Percentiles rank a stretch among this genome's conserved stretches.
phyloP scores from a whole-genome alignment of 768 basidiomycete genomes.

The Kwoniella heveanensis region DNA sequence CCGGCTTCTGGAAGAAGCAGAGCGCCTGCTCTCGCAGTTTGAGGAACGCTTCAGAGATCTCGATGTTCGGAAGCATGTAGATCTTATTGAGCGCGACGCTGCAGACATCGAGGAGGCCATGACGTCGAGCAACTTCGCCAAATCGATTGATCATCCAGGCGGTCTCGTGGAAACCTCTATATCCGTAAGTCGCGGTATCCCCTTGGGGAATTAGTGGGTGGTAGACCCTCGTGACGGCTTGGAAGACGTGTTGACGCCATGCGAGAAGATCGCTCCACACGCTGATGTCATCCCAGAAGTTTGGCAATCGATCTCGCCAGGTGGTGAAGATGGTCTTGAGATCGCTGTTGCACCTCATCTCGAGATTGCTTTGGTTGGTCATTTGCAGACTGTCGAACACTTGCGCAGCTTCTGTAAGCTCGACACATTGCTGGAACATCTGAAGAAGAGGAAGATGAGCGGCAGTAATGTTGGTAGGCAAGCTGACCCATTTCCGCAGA shows the following conservation, averaged over 20 bases:
- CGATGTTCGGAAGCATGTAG: slow-evolving; percentile 98
- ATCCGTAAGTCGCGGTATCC: slow-evolving; percentile 68
- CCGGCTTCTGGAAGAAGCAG: slow-evolving; percentile 93
- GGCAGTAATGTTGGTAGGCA: slow-evolving; percentile 82
- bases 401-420: slow-evolving; percentile 85
- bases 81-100: slow-evolving; percentile 93
- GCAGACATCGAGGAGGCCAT: slow-evolving; percentile 93
- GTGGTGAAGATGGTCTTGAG: slow-evolving; percentile 94
- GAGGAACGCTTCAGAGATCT: slow-evolving; percentile 98
- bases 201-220: slow-evolving; percentile 75
- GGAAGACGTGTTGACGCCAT: slow-evolving; percentile 98
- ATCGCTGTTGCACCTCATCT: slow-evolving; percentile 84
- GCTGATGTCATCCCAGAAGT: slow-evolving; percentile 93
- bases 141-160: slow-evolving; percentile 99
- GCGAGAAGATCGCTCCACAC: slow-evolving; percentile 99
- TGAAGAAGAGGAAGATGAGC: slow-evolving; percentile 93
- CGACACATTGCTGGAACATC: slow-evolving; percentile 98
- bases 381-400: slow-evolving; percentile 87
- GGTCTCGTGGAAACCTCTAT: slow-evolving; percentile 96
- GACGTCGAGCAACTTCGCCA: slow-evolving; percentile 96
- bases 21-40: slow-evolving; percentile 98
- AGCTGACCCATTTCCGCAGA: slow-evolving; percentile 89
- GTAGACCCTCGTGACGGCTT: slow-evolving; percentile 93
- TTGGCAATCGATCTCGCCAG: slow-evolving; percentile 95
- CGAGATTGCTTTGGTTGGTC: slow-evolving; percentile 84